Evolutionary conservation across 169 alveolate genomes (phyloP).

Genomic region (Plasmodium ovale): DNA sequence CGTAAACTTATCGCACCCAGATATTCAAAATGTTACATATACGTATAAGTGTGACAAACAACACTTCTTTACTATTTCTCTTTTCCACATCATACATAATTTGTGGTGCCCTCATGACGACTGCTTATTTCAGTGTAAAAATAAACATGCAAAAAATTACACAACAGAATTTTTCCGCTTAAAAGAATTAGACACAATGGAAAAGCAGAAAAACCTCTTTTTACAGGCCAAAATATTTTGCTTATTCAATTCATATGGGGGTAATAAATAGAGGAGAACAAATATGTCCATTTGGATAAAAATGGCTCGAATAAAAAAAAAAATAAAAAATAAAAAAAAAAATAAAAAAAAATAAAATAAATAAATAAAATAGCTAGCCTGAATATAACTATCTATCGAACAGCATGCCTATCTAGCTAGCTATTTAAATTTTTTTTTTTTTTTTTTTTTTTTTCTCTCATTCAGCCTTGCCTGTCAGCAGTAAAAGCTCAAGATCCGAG

Average conservation of each 20-base stretch:
- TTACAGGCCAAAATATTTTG: slow-evolving; percentile 44
- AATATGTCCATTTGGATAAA: not conserved
- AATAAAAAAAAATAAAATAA: too few relatives aligned
- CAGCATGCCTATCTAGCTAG: not conserved
- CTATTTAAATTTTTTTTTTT: slow-evolving; percentile 1
- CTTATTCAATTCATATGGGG: slow-evolving; percentile 20
- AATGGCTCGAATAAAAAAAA: not conserved
- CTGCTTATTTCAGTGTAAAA: slow-evolving; percentile 39
- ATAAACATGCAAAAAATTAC: slow-evolving; percentile 11
- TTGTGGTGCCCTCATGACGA: slow-evolving; percentile 64
- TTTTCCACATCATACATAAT: slow-evolving; percentile 41
- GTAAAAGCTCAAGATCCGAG: not conserved
- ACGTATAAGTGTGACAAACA: slow-evolving; percentile 39
- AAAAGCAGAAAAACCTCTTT: slow-evolving; percentile 42
- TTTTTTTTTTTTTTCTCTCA: slow-evolving; percentile 1
- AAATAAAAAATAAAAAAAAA: not conserved
- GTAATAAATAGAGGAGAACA: not conserved
- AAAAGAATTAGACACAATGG: slow-evolving; percentile 65
- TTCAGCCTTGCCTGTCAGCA: slow-evolving; percentile 11
- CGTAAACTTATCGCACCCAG: slow-evolving; percentile 15
- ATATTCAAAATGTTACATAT: slow-evolving; percentile 15
- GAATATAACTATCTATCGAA: too few relatives aligned
- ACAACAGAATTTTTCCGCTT: slow-evolving; percentile 62
- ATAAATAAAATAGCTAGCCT: too few relatives aligned
- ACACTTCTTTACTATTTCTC: slow-evolving; percentile 27